Evolutionary conservation across 345 rosid species (phyloP), one percentile per base, ranked within the genome.

Genomic region (Populus tremula): DNA sequence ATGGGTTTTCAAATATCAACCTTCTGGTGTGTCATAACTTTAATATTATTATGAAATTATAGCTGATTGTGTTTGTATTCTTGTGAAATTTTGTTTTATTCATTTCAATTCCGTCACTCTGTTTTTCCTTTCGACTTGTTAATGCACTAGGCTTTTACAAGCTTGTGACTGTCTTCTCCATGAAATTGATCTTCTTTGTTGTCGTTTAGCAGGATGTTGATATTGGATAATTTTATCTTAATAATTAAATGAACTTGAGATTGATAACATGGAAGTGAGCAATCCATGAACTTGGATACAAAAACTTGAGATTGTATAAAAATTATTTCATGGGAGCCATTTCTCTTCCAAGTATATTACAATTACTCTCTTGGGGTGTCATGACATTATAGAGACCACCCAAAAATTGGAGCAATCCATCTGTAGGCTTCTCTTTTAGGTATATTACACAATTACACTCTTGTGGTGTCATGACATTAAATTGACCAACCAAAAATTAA

Each of bases 1-100:
- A 93, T 87, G 97, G 99, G 45, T 89, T 82, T 84, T 84, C 94
- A 59, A 74, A 80, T 82, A 87, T 96, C 65, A 82, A 87, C 54
- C 94, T 93, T 82, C 78, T 91, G 97, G 97, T 93, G 92, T 74
- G 88, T 36, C 20, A 76, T 45, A 43, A 17, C 67, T 53, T 45
- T 72, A 67, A 67, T 45, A 74, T 27, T 74, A 54, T 54, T n/a
- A 70, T 54, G 7, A 20, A 74, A 61, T 59, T 27, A 72, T 70
- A 45, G 41, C 27, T 21, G 59, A 17, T 29, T 50, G 56, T 23
- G 71, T 56, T 7, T 33, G 20, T 67, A n/a, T 69, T 63, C 1
- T 20, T 36, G 33, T 33, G 4, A 13, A 25, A 45, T 56, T 23
- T 31, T 38, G 35, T 31, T 53, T 10, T 66, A 31, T n/a, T 2